These are phyloP conservation scores for Cladorrhinum sp. DNA, from an alignment of 2,329 filamentous ascomycete species.

Conservation along the genomic window DNA sequence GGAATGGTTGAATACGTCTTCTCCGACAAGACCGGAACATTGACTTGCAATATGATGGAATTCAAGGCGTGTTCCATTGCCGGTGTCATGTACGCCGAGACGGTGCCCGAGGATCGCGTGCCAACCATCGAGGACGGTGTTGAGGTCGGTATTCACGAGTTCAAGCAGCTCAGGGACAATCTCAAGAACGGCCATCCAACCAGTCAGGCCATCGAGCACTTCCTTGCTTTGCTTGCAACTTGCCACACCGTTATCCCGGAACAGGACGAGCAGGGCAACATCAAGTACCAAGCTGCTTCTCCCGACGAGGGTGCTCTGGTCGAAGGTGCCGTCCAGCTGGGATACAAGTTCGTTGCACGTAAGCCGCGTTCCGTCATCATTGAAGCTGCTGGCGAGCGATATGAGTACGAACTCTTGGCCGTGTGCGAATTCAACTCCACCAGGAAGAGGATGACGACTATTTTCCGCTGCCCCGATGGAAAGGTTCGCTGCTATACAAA, in stretches of 20 bases:
- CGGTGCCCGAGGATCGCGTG: slow-evolving; percentile 85
- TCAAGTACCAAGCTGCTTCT: slow-evolving; percentile 97
- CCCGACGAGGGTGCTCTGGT: slow-evolving; percentile 97
- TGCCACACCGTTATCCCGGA: slow-evolving; percentile 99
- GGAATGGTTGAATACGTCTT: slow-evolving; percentile 99
- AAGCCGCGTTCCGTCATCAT: slow-evolving; percentile 89
- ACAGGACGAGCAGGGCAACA: slow-evolving; percentile 71
- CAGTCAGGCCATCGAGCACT: slow-evolving; percentile 65
- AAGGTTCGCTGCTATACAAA: slow-evolving; percentile 94
- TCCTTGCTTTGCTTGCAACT: slow-evolving; percentile 79
- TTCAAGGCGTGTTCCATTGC: slow-evolving; percentile 93
- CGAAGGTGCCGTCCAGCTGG: slow-evolving; percentile 79
- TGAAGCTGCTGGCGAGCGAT: slow-evolving; percentile 65
- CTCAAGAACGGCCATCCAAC: slow-evolving; percentile 51
- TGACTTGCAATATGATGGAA: slow-evolving; percentile 99
- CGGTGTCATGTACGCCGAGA: slow-evolving; percentile 89
- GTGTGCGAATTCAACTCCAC: slow-evolving; percentile 99
- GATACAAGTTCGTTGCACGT: slow-evolving; percentile 86
- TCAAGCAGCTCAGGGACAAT: slow-evolving; percentile 71
- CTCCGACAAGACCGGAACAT: slow-evolving; percentile 93
- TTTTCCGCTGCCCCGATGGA: slow-evolving; percentile 93
- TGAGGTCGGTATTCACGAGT: slow-evolving; percentile 80
- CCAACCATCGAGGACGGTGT: slow-evolving; percentile 74
- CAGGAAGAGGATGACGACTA: slow-evolving; percentile 94
- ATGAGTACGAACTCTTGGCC: slow-evolving; percentile 85